Base-by-base conservation (phyloP, 1,284 basidiomycete species). In the Coniophora puteana region DNA sequence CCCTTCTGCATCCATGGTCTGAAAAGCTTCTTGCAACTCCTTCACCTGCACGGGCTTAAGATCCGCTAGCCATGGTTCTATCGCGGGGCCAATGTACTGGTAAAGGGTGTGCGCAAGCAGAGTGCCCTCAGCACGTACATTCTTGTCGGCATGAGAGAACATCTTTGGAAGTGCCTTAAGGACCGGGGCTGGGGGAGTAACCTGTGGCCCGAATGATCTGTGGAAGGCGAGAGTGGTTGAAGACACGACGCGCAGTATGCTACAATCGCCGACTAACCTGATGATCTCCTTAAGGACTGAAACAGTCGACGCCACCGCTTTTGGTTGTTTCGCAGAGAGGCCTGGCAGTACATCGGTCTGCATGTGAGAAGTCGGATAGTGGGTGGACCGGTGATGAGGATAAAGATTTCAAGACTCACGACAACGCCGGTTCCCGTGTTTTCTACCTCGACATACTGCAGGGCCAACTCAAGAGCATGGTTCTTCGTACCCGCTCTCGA, bases 41-140 rank as follows among this genome's bases (percentile, higher is more conserved):
- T 97, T 94, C 31, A 94, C 83, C 63, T 99, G 96, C n/a, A 99
- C 93, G 1, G 96, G 93, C 62, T 99, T 99, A 47, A 99, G 76
- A 51, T 96, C 90, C n/a, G 80, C 69, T 8, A 99, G 69, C 66
- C 85, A 92, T 32, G 93, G 80, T 41, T 93, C 84, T 46, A 99
- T 85, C 1, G 84, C 88, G 1, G 87, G 71, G 17, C 96, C 96
- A 49, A 99, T 82, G 61, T 83, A 94, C 49, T 87, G 85, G 69
- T 99, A 95, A 5, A 99, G 67, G 4, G 75, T 71, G 51, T 88
- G 80, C 0, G 83, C 76, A 14, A 99, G 82, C 28, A 72, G 68
- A 0, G 81, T 82, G 26, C 93, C 95, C 66, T 99, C 96, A 2
- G 92, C 82, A 46, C 96, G 88, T 36, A 99, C 96, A 25, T 81